Evolutionary conservation across 2,329 filamentous ascomycete species (phyloP).

Genomic region (Fusarium sp.): DNA sequence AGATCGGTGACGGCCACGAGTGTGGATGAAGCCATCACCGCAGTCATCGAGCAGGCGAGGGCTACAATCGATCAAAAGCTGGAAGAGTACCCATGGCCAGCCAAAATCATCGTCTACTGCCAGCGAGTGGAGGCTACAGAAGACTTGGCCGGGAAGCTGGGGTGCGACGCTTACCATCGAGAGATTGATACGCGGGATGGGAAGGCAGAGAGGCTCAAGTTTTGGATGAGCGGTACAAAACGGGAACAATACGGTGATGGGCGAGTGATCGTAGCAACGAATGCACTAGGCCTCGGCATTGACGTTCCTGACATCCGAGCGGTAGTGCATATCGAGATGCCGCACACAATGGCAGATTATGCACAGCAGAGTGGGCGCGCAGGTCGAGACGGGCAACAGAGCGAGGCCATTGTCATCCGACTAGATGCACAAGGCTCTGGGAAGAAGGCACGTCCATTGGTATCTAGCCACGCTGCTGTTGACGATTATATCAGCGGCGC

Average conservation of each 20-base stretch:
- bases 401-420: too few relatives aligned
- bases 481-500: too few relatives aligned
- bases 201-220: not conserved
- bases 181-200: not conserved
- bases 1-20: not conserved
- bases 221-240: not conserved
- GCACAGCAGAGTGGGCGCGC: too few relatives aligned
- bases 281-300: too few relatives aligned
- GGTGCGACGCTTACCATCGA: not conserved
- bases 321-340: too few relatives aligned
- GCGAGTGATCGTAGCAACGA: too few relatives aligned
- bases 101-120: constrained; percentile 5
- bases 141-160: not conserved
- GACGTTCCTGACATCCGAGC: too few relatives aligned
- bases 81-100: not conserved
- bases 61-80: not conserved
- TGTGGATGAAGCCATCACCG: not conserved
- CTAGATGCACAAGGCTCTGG: too few relatives aligned
- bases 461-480: too few relatives aligned
- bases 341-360: too few relatives aligned
- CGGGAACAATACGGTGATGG: not conserved
- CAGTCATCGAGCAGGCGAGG: not conserved
- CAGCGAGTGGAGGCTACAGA: not conserved
- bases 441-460: too few relatives aligned
- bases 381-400: too few relatives aligned